Conservation (phyloP, 352 stramenopile genomes). For the Pythium myriotylum region DNA sequence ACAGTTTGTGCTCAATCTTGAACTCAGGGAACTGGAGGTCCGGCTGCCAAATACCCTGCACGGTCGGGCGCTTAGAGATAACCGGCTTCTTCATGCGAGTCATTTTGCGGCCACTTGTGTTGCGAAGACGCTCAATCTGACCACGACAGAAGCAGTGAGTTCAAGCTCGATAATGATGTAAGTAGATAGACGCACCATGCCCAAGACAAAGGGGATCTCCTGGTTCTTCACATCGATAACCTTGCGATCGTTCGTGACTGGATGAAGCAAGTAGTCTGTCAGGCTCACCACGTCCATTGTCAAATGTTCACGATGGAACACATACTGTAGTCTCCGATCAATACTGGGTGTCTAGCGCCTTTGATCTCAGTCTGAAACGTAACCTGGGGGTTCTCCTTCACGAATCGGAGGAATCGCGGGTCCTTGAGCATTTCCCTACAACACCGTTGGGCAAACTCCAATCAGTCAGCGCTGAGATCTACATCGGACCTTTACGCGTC, state of each 20-base stretch:
- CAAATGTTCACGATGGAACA: too few relatives aligned
- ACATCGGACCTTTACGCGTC: too few relatives aligned
- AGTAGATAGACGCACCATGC: conserved; percentile 74
- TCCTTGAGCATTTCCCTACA: conserved; percentile 69
- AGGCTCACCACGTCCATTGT: too few relatives aligned
- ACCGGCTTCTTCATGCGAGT: conserved; percentile 85
- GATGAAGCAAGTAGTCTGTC: too few relatives aligned
- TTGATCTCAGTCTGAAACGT: conserved; percentile 86
- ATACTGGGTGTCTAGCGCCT: conserved; percentile 73
- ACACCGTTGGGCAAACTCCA: neutral
- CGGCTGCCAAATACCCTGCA: conserved; percentile 89
- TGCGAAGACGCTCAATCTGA: conserved; percentile 79
- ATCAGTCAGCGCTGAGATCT: conserved; percentile 1
- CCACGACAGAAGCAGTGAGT: neutral
- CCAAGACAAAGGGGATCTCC: conserved; percentile 80
- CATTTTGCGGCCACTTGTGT: conserved; percentile 90
- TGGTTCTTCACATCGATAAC: conserved; percentile 90
- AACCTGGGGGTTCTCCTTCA: conserved; percentile 88
- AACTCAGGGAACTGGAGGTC: conserved; percentile 86
- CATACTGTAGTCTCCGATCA: conserved; percentile 86
- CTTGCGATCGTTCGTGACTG: conserved; percentile 83
- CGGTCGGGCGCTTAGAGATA: conserved; percentile 75
- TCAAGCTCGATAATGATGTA: too few relatives aligned
- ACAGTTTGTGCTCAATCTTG: conserved; percentile 65
- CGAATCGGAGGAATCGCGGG: conserved; percentile 79